These are phyloP conservation scores for Laguncularia racemosa DNA, from an alignment of 345 rosid species.

Conservation along the genomic window DNA sequence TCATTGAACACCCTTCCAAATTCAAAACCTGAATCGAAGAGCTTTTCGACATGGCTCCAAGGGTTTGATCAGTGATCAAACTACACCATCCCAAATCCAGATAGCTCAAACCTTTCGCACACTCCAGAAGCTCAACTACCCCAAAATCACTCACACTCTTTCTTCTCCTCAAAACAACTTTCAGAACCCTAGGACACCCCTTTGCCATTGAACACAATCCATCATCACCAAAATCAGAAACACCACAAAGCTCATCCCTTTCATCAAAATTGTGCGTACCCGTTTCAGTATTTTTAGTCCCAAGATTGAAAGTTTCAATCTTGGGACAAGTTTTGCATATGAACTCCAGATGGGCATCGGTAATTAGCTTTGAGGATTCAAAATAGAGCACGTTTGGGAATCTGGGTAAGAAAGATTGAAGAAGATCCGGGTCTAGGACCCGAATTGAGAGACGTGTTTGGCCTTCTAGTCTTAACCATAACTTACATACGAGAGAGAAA, in stretches of 20 bases:
- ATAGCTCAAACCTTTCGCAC: constrained; percentile 17
- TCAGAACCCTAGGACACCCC: constrained; percentile 20
- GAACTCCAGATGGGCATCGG: constrained; percentile 24
- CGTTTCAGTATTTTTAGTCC: constrained; percentile 7
- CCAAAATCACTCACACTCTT: constrained; percentile 23
- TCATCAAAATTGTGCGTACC: constrained; percentile 1
- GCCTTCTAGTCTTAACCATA: constrained; percentile 40
- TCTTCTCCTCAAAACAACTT: constrained; percentile 28
- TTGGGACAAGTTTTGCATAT: constrained; percentile 26
- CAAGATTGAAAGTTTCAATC: constrained; percentile 23
- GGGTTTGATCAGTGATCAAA: constrained; percentile 26
- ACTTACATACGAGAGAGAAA: constrained; percentile 32
- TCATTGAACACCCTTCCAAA: constrained; percentile 27
- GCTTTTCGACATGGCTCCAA: constrained; percentile 21
- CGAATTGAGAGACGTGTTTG: constrained; percentile 24
- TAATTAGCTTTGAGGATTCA: constrained; percentile 8
- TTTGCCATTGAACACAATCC: constrained; percentile 23
- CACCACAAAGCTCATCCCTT: background rate
- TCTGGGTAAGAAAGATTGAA: constrained; percentile 29
- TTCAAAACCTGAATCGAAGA: constrained; percentile 21
- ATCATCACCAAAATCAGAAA: constrained; percentile 21
- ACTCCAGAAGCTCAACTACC: constrained; percentile 17
- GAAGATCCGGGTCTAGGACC: constrained; percentile 25
- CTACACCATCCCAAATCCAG: constrained; percentile 35
- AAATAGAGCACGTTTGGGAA: constrained; percentile 31